phyloP scores from a whole-genome alignment of 2,329 filamentous ascomycete genomes.

The Diplodia intermedia region DNA sequence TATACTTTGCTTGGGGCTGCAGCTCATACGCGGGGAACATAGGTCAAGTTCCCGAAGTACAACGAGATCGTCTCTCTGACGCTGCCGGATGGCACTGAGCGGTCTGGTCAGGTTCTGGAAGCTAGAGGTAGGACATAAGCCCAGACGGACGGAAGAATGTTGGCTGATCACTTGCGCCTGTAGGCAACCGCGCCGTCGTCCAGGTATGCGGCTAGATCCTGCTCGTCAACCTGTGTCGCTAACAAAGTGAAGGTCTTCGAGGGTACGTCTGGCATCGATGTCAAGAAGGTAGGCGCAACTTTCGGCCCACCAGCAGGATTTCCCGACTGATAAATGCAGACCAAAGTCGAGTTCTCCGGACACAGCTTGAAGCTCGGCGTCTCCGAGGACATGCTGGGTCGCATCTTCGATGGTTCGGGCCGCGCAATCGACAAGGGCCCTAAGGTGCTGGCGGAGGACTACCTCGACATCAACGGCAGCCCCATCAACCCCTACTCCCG shows the following conservation, averaged over 20 bases:
- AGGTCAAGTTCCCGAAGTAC: constrained; percentile 97
- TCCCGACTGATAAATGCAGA: constrained; percentile 60
- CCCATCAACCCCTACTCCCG: constrained; percentile 98
- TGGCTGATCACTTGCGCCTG: background rate
- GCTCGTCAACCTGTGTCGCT: background rate
- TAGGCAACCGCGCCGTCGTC: constrained; percentile 91
- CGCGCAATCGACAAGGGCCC: constrained; percentile 98
- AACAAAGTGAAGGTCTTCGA: constrained; percentile 80
- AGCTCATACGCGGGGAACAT: constrained; percentile 40
- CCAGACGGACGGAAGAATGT: constrained; percentile 31
- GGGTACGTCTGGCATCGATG: constrained; percentile 95
- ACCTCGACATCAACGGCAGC: constrained; percentile 97
- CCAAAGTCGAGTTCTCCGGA: constrained; percentile 95
- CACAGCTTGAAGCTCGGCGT: constrained; percentile 98
- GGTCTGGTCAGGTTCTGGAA: constrained; percentile 95
- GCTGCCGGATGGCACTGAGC: constrained; percentile 90
- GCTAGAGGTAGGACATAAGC: constrained; percentile 75
- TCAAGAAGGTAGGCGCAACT: constrained; percentile 75
- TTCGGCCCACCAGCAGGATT: constrained; percentile 36
- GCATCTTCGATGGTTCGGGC: constrained; percentile 98
- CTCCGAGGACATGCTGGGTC: constrained; percentile 98
- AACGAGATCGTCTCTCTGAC: constrained; percentile 98
- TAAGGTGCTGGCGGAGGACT: constrained; percentile 97
- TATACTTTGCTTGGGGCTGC: constrained; percentile 28
- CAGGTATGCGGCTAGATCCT: constrained; percentile 68